A percentile compares a stretch with the other conserved stretches of the same genome.
Evolutionary conservation across 202 grass and related monocot species (phyloP).

Genomic region (Musa balbisiana): DNA sequence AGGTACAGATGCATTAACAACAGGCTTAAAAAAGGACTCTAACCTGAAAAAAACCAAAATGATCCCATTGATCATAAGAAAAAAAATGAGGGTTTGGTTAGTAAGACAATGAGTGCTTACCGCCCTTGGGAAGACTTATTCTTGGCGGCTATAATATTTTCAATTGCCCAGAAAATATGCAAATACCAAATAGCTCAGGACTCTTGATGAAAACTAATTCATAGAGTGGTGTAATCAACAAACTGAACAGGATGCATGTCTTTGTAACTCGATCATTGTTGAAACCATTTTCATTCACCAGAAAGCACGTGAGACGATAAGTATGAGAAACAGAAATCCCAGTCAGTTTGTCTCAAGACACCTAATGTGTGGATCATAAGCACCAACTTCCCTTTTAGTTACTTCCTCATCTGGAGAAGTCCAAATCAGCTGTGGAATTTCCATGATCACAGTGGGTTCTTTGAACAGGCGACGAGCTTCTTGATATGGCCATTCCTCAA

Average conservation of each 20-base stretch:
- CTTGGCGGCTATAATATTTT: constrained; percentile 65
- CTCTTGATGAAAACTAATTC: constrained; percentile 8
- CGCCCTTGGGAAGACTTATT: constrained; percentile 47
- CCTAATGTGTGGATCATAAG: constrained; percentile 13
- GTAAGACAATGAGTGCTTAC: constrained; percentile 32
- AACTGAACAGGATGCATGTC: constrained; percentile 32
- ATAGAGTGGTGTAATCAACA: constrained; percentile 22
- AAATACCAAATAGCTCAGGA: constrained; percentile 28
- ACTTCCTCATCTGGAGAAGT: constrained; percentile 63
- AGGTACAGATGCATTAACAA: constrained; percentile 31
- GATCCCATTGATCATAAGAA: constrained; percentile 10
- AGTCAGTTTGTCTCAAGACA: constrained; percentile 25
- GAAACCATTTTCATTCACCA: constrained; percentile 82
- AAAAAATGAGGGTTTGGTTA: constrained; percentile 3
- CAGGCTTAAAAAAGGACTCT: constrained; percentile 86
- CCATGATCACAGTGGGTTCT: constrained; percentile 51
- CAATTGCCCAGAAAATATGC: constrained; percentile 50
- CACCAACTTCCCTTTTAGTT: constrained; percentile 9
- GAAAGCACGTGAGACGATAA: constrained; percentile 59
- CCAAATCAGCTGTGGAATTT: constrained; percentile 70
- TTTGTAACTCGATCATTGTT: constrained; percentile 68
- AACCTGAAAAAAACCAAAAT: constrained; percentile 37
- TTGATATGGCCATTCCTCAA: constrained; percentile 80
- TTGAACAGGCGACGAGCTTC: constrained; percentile 79
- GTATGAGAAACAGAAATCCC: constrained; percentile 27